Conservation (phyloP, 495 filamentous ascomycete species). For the Penicillium nucicola region DNA sequence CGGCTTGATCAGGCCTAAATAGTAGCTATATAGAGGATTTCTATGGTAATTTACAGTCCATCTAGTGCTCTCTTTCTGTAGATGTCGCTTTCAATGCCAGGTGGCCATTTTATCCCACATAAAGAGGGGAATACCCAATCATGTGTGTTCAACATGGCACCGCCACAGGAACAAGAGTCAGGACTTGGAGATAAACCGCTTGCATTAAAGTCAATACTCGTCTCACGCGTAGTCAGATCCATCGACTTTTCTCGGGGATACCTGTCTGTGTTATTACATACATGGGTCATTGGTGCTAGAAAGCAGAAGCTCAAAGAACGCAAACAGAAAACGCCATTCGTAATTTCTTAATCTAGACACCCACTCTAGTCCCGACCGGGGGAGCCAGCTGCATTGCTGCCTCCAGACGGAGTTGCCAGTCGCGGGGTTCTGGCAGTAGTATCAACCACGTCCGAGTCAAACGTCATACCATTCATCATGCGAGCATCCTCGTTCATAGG, state of each 20-base stretch:
- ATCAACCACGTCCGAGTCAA: constrained; percentile 51
- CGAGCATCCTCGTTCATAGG: constrained; percentile 42
- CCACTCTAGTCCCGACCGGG: constrained; percentile 14
- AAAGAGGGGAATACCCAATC: neutral
- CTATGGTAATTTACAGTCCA: too few species aligned
- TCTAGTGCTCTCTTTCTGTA: too few species aligned
- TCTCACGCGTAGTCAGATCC: too few species aligned
- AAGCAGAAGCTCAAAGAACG: neutral
- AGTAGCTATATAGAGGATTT: too few species aligned
- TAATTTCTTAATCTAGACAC: constrained; percentile 8
- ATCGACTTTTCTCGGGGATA: too few species aligned
- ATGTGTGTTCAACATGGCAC: neutral
- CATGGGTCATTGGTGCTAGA: neutral
- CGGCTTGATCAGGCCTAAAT: neutral
- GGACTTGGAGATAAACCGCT: too few species aligned
- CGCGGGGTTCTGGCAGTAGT: constrained; percentile 47
- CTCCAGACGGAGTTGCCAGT: constrained; percentile 26
- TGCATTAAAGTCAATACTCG: too few species aligned
- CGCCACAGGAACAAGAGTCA: too few species aligned
- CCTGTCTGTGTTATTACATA: neutral
- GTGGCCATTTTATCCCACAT: too few species aligned
- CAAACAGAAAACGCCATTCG: constrained; percentile 8
- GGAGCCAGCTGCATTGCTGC: constrained; percentile 12
- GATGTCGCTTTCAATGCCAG: too few species aligned
- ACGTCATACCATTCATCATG: constrained; percentile 56